Base-by-base conservation (phyloP, 306 rosid genomes). In the Notholithocarpus densiflorus region DNA sequence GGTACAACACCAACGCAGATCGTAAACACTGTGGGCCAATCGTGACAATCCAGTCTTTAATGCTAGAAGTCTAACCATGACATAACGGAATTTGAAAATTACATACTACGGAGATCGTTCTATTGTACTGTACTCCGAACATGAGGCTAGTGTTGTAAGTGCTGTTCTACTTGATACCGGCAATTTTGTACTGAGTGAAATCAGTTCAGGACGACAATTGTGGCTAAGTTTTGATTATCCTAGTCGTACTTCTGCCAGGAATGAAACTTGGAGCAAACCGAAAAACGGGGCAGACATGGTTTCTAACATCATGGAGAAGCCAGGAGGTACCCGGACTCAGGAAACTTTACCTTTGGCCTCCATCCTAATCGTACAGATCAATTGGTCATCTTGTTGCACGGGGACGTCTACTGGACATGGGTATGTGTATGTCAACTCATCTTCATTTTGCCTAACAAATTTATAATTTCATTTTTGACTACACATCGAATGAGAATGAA, bases 201-300 rank as follows among this genome's bases (percentile, higher is more conserved):
- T 72, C 26, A 80, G 56, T 24, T 26, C 71, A 19, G 74, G 61
- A 37, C 62, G 51, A 48, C 72, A 65, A 3, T 34, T 78, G 68
- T 83, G 86, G 86, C 77, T 74, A 32, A 83, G 83, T 72, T 78
- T 78, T 59, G 83, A 83, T 51, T 56, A 74, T 26, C 86, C 82
- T n/a, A 78, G 77, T 6, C 80, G 75, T 66, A 21, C 83, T 83
- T 57, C 45, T 78, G 9, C 74, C 83, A 20, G 65, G 65, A 31
- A 83, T 79, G 81, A 79, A 83, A 29, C 27, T 75, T 43, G 83
- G 86, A 17, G 24, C 75, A 19, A 21, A 75, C 29, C 65, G 24
- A 20, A 74, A 51, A 70, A 74, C 80, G 57, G 86, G 86, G 40
- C 54, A 52, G 5, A 74, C 18, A n/a, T 59, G 76, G 82, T 4